phyloP scores from a whole-genome alignment of 176 grass and related monocot species.

The Zoysia japonica region DNA sequence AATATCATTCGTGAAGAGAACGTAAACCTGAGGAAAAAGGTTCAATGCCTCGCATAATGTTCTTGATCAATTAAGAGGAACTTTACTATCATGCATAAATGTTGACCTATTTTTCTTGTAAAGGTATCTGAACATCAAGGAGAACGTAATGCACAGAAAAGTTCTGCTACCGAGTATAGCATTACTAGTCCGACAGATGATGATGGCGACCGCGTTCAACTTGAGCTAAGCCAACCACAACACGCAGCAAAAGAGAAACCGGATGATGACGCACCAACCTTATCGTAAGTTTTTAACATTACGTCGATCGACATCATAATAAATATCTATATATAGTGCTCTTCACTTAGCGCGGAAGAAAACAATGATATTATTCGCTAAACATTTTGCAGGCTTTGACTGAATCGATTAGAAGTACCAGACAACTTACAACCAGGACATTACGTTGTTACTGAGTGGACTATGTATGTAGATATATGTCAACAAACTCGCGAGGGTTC shows the following conservation, averaged over 20 bases:
- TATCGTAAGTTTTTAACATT: neutral
- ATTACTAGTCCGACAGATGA: neutral
- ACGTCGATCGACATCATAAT: neutral
- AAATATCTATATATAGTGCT: neutral
- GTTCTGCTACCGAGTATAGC: neutral
- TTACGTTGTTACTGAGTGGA: neutral
- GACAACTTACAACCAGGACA: neutral
- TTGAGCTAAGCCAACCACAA: neutral
- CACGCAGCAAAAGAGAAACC: neutral
- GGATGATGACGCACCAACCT: neutral
- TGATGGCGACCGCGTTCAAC: neutral
- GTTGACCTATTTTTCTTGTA: neutral
- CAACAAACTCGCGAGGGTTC: neutral
- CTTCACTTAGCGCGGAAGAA: neutral
- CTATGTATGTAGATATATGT: neutral
- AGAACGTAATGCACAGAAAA: neutral
- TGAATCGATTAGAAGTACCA: neutral
- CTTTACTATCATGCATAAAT: neutral
- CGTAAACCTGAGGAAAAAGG: conserved; percentile 6
- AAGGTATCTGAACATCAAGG: neutral
- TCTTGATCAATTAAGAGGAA: neutral
- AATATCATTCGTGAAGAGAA: neutral
- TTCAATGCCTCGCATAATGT: neutral
- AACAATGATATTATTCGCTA: neutral
- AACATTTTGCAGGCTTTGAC: neutral